phyloP scores from a whole-genome alignment of 805 yeast genomes.

The Lipomyces yamadae region DNA sequence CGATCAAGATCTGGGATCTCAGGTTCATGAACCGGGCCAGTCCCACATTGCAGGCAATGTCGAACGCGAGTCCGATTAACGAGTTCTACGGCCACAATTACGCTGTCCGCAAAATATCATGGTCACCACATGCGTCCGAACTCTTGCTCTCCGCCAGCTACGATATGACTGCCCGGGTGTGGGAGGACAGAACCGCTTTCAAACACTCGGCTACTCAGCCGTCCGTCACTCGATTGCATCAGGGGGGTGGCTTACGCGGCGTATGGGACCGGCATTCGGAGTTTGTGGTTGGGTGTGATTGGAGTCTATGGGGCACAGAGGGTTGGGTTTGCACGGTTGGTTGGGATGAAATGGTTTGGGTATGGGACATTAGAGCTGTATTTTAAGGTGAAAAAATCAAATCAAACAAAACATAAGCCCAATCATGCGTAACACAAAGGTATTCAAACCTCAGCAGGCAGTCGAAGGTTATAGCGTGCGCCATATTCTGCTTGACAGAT shows the following conservation, averaged over 20 bases:
- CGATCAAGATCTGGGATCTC: constrained; percentile 84
- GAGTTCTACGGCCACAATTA: constrained; percentile 85
- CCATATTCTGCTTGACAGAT: constrained; percentile 1
- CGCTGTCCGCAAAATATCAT: constrained; percentile 78
- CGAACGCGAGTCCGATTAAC: constrained; percentile 60
- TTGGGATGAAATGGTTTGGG: constrained; percentile 93
- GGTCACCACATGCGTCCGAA: constrained; percentile 87
- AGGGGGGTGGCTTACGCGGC: constrained; percentile 58
- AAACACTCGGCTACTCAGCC: constrained; percentile 57
- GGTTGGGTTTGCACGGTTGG: constrained; percentile 96
- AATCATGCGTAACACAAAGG: no score
- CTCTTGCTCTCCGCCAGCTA: constrained; percentile 77
- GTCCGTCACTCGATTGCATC: constrained; percentile 43
- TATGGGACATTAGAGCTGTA: constrained; percentile 71
- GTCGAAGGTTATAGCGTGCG: constrained; percentile 1
- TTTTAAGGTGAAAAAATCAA: constrained; percentile 10
- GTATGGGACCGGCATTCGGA: constrained; percentile 76
- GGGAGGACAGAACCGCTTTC: constrained; percentile 74
- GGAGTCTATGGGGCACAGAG: constrained; percentile 95
- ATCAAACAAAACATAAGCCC: not conserved
- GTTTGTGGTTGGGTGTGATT: constrained; percentile 91
- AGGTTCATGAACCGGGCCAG: constrained; percentile 53
- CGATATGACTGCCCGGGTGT: constrained; percentile 89
- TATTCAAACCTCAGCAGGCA: not conserved
- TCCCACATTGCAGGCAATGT: constrained; percentile 43